Evolutionary conservation across 2,329 filamentous ascomycete genomes (phyloP), one percentile per base, ranked within the genome.

Genomic region (Graphium sp.): DNA sequence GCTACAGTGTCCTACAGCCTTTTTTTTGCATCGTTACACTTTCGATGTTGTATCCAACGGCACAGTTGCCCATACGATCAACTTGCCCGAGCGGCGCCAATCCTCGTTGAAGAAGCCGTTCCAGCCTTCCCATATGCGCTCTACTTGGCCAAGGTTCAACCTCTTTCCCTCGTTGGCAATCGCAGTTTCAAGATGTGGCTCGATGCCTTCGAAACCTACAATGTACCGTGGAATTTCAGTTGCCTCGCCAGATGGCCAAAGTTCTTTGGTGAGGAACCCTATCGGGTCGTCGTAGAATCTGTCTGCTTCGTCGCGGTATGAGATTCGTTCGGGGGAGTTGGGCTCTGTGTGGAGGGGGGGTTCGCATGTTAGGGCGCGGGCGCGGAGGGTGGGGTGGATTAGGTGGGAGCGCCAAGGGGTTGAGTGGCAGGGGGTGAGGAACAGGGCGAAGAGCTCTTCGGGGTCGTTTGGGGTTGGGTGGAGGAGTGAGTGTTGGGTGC

Each of bases 401-500:
- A 95, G 65, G 44, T 91, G 80, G 11, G 78, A 84, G 42, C 85
- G 78, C 87, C 89, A 95, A 3, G 89, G 87, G 1, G 87, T 95
- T 38, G 79, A 81, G 58, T 98, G 89, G 54, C 89, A 98, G 7
- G 89, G 89, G 66, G 85, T 92, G 15, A 98, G 64, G 53, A 95
- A 94, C 13, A 78, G 76, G 19, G 75, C 70, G 41, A 74, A 75
- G 8, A 72, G 59, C 33, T 67, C 62, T 20, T 55, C 41, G 20
- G 40, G 35, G 17, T 40, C 37, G 1, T 38, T 40, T 37, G 29
- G 43, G 35, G 30, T 41, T 2, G 63, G 56, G 38, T 71, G 62
- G 19, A 69, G 51, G 24, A 49, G 50, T 47, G 80, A 67, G 47
- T 83, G 83, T 42, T 82, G 66, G 22, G 58, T 48, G n/a, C 87